These are phyloP conservation scores for Fusarium sublunatum DNA, from an alignment of 2,329 filamentous ascomycete genomes.

Conservation along the genomic window DNA sequence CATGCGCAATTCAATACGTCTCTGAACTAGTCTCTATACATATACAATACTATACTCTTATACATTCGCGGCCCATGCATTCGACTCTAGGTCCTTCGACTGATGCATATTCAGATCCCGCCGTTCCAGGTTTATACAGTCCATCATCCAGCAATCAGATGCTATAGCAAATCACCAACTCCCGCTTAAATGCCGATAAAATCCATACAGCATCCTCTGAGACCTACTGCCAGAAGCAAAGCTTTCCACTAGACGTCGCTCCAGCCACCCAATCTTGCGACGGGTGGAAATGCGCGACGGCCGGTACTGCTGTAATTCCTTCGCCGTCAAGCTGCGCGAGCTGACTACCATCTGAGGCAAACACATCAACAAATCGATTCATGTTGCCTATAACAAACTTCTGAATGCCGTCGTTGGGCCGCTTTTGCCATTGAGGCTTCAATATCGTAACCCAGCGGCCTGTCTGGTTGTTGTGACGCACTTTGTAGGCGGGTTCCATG, in stretches of 20 bases:
- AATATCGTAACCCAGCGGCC: slow-evolving; percentile 89
- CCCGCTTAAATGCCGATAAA: slow-evolving; percentile 29
- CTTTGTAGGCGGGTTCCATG: slow-evolving; percentile 75
- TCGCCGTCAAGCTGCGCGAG: slow-evolving; percentile 89
- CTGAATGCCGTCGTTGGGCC: slow-evolving; percentile 81
- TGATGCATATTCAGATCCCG: slow-evolving; percentile 11
- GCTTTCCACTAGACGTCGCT: slow-evolving; percentile 90
- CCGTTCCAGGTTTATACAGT: slow-evolving; percentile 2
- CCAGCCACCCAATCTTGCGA: slow-evolving; percentile 91
- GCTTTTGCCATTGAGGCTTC: slow-evolving; percentile 88
- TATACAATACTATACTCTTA: background rate
- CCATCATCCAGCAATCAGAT: slow-evolving; percentile 6
- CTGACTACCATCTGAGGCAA: slow-evolving; percentile 83
- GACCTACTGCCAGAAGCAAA: slow-evolving; percentile 87
- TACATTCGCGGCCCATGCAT: slow-evolving; percentile 6
- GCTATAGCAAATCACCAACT: slow-evolving; percentile 33
- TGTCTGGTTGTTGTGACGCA: slow-evolving; percentile 95
- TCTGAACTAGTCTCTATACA: slow-evolving; percentile 1
- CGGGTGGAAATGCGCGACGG: slow-evolving; percentile 90
- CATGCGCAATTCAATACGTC: slow-evolving; percentile 9
- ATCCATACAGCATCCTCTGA: background rate
- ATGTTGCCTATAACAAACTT: slow-evolving; percentile 96
- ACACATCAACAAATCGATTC: slow-evolving; percentile 97
- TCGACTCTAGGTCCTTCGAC: background rate
- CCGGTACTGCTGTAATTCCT: slow-evolving; percentile 92